Conservation (phyloP, 2,329 filamentous ascomycete genomes). For the Clonostachys rhizophaga region DNA sequence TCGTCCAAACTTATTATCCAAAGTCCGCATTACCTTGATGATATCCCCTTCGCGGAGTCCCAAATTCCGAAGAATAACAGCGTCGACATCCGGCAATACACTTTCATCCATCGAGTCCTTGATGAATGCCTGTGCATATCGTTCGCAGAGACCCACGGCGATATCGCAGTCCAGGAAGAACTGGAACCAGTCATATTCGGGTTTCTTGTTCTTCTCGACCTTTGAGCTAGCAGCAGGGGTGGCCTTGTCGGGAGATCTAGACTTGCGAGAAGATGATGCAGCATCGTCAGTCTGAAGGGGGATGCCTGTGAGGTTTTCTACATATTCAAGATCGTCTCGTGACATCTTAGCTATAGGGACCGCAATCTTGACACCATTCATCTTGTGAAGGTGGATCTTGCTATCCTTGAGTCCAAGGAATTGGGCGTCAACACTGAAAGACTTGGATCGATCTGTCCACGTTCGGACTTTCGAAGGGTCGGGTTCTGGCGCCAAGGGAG, state of each 20-base stretch:
- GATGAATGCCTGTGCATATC: constrained; percentile 84
- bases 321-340: constrained; percentile 88
- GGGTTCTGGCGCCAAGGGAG: constrained; percentile 53
- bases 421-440: constrained; percentile 95
- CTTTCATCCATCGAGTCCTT: constrained; percentile 96
- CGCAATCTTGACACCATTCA: constrained; percentile 97
- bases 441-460: constrained; percentile 93
- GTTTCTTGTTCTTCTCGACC: constrained; percentile 55
- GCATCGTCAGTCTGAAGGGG: constrained; percentile 95
- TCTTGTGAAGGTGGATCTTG: constrained; percentile 96
- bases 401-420: constrained; percentile 92
- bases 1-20: constrained; percentile 78
- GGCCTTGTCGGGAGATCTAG: constrained; percentile 24
- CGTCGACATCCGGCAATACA: constrained; percentile 83
- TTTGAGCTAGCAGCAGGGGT: constrained; percentile 49
- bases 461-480: constrained; percentile 78
- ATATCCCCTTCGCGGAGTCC: constrained; percentile 97
- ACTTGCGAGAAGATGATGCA: constrained; percentile 73
- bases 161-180: constrained; percentile 95
- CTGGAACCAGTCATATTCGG: constrained; percentile 97
- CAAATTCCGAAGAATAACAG: constrained; percentile 75
- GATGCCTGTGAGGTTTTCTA: constrained; percentile 80
- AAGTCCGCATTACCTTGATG: constrained; percentile 84
- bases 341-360: constrained; percentile 97
- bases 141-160: constrained; percentile 86